Percentiles rank a stretch among this genome's conserved stretches.
These are phyloP conservation scores for Bipolaris zeicola DNA, from an alignment of 2,329 filamentous ascomycete genomes.

Conservation along the genomic window DNA sequence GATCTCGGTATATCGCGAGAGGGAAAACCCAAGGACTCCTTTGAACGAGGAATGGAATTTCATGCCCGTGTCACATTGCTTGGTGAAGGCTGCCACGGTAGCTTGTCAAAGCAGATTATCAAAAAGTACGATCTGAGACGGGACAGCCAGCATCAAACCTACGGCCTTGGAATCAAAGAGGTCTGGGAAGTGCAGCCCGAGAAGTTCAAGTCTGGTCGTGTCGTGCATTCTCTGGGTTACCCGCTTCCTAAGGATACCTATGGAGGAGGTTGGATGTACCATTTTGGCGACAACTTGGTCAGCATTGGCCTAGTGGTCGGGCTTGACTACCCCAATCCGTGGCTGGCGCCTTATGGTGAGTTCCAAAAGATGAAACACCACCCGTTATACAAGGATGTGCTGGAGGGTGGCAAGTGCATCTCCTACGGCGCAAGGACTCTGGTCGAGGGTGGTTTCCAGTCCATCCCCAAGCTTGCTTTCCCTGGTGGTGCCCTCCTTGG, in stretches of 20 bases:
- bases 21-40: slow-evolving; percentile 85
- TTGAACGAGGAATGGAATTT: slow-evolving; percentile 98
- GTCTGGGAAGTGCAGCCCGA: slow-evolving; percentile 95
- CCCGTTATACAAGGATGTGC: slow-evolving; percentile 80
- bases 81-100: slow-evolving; percentile 94
- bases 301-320: slow-evolving; percentile 89
- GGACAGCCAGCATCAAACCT: slow-evolving; percentile 92
- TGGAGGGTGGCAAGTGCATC: slow-evolving; percentile 97
- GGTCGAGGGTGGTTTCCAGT: slow-evolving; percentile 95
- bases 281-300: slow-evolving; percentile 97
- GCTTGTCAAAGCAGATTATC: slow-evolving; percentile 90
- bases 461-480: slow-evolving; percentile 95
- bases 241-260: slow-evolving; percentile 88
- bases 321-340: slow-evolving; percentile 94
- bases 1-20: slow-evolving; percentile 83
- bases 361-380: slow-evolving; percentile 99
- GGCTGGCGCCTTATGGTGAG: slow-evolving; percentile 92
- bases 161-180: slow-evolving; percentile 92
- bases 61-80: slow-evolving; percentile 90
- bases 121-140: slow-evolving; percentile 90
- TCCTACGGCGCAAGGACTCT: slow-evolving; percentile 92
- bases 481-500: slow-evolving; percentile 94
- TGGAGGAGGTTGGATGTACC: slow-evolving; percentile 98
- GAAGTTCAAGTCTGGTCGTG: slow-evolving; percentile 85
- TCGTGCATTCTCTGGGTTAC: slow-evolving; percentile 91